A percentile compares a stretch with the other conserved stretches of the same genome.
These are phyloP conservation scores for Botryotinia calthae DNA, from an alignment of 2,329 filamentous ascomycete genomes.

Conservation along the genomic window DNA sequence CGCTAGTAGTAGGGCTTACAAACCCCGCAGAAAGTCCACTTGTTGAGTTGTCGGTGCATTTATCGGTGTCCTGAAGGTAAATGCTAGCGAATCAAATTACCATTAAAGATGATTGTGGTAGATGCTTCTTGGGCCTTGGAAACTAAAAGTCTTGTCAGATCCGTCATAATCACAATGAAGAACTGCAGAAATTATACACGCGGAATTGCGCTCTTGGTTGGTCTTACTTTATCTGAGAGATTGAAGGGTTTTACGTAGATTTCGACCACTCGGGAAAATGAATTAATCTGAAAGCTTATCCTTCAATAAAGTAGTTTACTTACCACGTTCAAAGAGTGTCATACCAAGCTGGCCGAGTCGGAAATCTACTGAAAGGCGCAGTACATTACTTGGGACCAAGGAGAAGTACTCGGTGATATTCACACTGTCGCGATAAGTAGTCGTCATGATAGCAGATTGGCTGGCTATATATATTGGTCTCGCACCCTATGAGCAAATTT, in stretches of 20 bases:
- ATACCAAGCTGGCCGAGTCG: not conserved
- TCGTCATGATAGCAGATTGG: not conserved
- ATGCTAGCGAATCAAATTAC: not conserved
- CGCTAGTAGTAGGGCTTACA: not conserved
- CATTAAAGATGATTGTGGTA: not conserved
- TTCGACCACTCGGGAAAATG: not conserved
- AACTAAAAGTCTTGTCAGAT: not conserved
- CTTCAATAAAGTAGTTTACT: not conserved
- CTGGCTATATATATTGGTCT: not conserved
- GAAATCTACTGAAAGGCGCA: not conserved
- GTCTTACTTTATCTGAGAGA: not conserved
- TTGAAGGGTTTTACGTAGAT: not conserved
- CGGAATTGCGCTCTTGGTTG: not conserved
- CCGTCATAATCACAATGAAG: not conserved
- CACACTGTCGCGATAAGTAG: not conserved
- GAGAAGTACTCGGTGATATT: not conserved
- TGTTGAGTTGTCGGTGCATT: slow-evolving; percentile 8
- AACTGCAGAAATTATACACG: not conserved
- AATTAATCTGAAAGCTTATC: not conserved
- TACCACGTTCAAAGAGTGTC: not conserved
- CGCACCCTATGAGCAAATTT: not conserved
- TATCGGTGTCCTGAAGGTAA: not conserved
- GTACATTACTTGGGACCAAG: not conserved
- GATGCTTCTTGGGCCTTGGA: not conserved
- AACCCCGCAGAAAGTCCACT: not conserved